Base-by-base conservation (phyloP, 1,139 yeast species). In the Saccharomyces uvarum region DNA sequence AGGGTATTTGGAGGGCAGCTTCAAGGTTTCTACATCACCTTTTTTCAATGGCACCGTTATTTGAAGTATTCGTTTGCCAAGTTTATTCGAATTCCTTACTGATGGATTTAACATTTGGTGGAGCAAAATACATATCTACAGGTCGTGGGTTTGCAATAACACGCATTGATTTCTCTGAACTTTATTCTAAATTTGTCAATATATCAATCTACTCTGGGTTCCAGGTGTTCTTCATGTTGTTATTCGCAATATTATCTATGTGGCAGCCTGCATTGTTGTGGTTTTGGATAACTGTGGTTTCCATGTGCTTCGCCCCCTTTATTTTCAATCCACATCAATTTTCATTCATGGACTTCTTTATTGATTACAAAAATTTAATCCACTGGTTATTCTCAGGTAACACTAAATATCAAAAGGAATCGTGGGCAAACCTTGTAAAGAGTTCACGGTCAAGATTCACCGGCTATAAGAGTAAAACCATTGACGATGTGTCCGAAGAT, bases 281-380 rank as follows among this genome's bases (percentile, higher is more conserved):
- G 96, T 88, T 89, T 70, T 87, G 91, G 85, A 75, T 87, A 7
- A 86, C 95, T 0, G 78, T 86, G 11, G 70, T 83, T 5, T 84
- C 96, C 0, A 71, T 89, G 66, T 81, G 90, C 57, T 71, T 87
- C 49, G 86, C 95, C 0, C 97, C 97, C 1, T 83, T 86, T 57
- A 68, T 89, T 4, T 89, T 86, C 73, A 89, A 89, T 63, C 96
- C 97, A 0, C 95, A 89, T 66, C 96, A 89, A 65, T 89, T 88
- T 68, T 77, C 83, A 1, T 77, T 82, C 69, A 70, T 72, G 3
- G 89, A 85, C 56, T 89, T 85, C 64, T 83, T 88, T 60, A 66
- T 85, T 21, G 97, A 89, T 65, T 89, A 89, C 65, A 70, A 83
- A 47, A 79, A 78, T 33, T 83, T 77, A 56, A 69, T 88, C 5